Conservation (phyloP, 192 early-diverging fungal species). For the Gamsiella multidivaricata region DNA sequence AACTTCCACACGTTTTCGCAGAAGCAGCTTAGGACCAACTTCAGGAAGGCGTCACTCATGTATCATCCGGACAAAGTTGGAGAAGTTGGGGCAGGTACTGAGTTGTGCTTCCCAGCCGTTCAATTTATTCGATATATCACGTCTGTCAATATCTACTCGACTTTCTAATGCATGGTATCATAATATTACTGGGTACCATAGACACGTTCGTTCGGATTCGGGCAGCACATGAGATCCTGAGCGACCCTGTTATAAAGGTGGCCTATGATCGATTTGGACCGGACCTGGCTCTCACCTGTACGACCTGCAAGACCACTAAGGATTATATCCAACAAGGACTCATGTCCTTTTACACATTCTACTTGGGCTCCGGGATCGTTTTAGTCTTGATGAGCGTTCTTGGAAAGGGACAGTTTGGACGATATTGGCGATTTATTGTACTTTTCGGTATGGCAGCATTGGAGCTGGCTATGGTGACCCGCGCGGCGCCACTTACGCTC, state of each 20-base stretch:
- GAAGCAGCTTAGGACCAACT: constrained; percentile 53
- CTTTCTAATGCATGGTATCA: neutral
- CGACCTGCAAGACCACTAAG: constrained; percentile 40
- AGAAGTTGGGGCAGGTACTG: constrained; percentile 31
- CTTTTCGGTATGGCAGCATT: constrained; percentile 57
- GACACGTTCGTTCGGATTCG: constrained; percentile 52
- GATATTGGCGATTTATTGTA: constrained; percentile 59
- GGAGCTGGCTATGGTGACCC: constrained; percentile 56
- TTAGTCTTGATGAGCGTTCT: constrained; percentile 56
- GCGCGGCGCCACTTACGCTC: constrained; percentile 21
- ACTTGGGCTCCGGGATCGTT: constrained; percentile 52
- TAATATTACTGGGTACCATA: neutral
- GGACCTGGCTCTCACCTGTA: constrained; percentile 33
- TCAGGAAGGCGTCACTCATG: constrained; percentile 50
- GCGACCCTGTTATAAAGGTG: constrained; percentile 37
- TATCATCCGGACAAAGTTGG: constrained; percentile 56
- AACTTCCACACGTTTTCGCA: constrained; percentile 39
- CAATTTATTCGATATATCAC: neutral
- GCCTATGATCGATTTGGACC: constrained; percentile 59
- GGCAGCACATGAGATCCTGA: constrained; percentile 50
- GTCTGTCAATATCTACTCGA: neutral
- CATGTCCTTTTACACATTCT: constrained; percentile 43
- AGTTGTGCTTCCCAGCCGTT: too few relatives aligned
- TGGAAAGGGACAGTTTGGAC: constrained; percentile 62
- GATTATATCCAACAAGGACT: constrained; percentile 37